A percentile compares a stretch with the other conserved stretches of the same genome.
These are phyloP conservation scores for Colletotrichum acutatum DNA, from an alignment of 2,329 filamentous ascomycete genomes.

Conservation along the genomic window DNA sequence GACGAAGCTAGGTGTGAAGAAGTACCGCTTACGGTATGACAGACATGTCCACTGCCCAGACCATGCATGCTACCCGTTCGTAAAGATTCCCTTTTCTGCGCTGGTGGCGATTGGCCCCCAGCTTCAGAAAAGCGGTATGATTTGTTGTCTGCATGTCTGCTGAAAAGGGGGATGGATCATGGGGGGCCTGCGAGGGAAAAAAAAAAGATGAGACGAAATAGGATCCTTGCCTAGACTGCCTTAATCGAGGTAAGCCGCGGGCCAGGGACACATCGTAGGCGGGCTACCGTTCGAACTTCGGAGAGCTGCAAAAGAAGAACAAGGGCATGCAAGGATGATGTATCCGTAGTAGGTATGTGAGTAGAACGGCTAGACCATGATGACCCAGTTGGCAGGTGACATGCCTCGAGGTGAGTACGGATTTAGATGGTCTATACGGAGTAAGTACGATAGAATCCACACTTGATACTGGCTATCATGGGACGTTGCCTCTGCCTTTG, in stretches of 20 bases:
- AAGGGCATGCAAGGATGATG: neutral
- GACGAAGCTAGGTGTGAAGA: neutral
- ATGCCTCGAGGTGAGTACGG: neutral
- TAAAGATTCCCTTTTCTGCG: slow-evolving; percentile 33
- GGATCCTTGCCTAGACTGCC: slow-evolving; percentile 1
- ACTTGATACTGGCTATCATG: neutral
- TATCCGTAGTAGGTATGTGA: neutral
- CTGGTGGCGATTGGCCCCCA: slow-evolving; percentile 15
- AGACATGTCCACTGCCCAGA: neutral
- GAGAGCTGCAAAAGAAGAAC: neutral
- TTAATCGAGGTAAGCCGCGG: neutral
- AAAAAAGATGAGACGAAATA: slow-evolving; percentile 19
- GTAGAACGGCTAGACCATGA: neutral
- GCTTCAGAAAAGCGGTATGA: slow-evolving; percentile 5
- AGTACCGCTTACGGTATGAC: slow-evolving; percentile 15
- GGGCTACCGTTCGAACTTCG: neutral
- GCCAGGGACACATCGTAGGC: neutral
- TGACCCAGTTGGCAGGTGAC: slow-evolving; percentile 17
- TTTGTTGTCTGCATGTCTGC: neutral
- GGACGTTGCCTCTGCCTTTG: neutral
- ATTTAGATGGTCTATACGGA: neutral
- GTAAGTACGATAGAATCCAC: neutral
- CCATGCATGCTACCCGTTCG: slow-evolving; percentile 20
- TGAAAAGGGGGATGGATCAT: slow-evolving; percentile 15
- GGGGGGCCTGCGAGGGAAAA: neutral